Conservation (phyloP, 2,329 filamentous ascomycete genomes). For the Nemania sp. region DNA sequence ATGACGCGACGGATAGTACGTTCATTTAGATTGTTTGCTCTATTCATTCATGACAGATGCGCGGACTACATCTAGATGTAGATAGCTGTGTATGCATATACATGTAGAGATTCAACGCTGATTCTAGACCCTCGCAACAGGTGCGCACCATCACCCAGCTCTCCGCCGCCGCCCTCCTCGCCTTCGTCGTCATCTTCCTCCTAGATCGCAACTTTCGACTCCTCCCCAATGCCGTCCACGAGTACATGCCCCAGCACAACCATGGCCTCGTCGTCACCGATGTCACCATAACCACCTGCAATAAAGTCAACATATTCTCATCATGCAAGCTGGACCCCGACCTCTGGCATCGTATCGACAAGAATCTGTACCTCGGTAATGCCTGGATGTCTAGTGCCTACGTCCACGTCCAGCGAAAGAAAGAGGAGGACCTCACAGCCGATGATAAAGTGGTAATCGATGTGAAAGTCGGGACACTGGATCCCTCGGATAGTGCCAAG, state of each 20-base stretch:
- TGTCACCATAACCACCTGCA: slow-evolving; percentile 82
- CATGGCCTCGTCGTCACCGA: slow-evolving; percentile 88
- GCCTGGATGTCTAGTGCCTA: slow-evolving; percentile 83
- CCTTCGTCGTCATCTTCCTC: slow-evolving; percentile 79
- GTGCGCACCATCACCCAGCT: slow-evolving; percentile 81
- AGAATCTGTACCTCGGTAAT: slow-evolving; percentile 84
- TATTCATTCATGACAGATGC: background rate
- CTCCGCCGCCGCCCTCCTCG: slow-evolving; percentile 71
- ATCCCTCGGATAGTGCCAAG: slow-evolving; percentile 71
- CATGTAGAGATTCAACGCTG: slow-evolving; percentile 27
- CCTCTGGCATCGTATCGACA: slow-evolving; percentile 85
- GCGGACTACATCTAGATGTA: background rate
- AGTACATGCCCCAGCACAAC: slow-evolving; percentile 86
- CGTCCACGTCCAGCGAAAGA: slow-evolving; percentile 83
- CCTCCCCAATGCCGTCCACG: slow-evolving; percentile 86
- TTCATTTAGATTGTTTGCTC: background rate
- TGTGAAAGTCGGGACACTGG: slow-evolving; percentile 77
- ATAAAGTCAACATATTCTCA: slow-evolving; percentile 77
- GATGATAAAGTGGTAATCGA: slow-evolving; percentile 85
- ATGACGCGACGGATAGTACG: slow-evolving; percentile 54
- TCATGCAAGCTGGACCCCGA: slow-evolving; percentile 79
- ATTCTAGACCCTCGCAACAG: slow-evolving; percentile 50
- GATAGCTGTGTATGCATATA: background rate
- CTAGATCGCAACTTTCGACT: slow-evolving; percentile 91
- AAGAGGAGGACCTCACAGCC: slow-evolving; percentile 81